phyloP scores from a whole-genome alignment of 2,329 filamentous ascomycete genomes.

The Berkeleyomyces rouxiae region DNA sequence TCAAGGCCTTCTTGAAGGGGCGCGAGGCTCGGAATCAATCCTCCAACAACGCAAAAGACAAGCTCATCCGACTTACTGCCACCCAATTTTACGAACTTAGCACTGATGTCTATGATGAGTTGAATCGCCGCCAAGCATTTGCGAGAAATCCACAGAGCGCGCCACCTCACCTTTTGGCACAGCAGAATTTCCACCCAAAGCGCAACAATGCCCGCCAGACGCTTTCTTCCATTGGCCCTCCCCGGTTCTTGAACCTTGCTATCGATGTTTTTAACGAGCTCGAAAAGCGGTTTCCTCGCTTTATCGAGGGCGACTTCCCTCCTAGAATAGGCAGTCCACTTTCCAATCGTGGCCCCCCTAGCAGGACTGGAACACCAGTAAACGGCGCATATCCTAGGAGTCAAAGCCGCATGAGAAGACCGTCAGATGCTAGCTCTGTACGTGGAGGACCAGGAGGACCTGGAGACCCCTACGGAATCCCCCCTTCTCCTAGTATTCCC shows the following conservation, averaged over 20 bases:
- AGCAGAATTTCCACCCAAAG: slow-evolving; percentile 84
- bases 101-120: slow-evolving; percentile 92
- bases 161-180: slow-evolving; percentile 68
- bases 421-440: slow-evolving; percentile 47
- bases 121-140: slow-evolving; percentile 66
- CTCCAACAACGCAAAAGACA: slow-evolving; percentile 83
- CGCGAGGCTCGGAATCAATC: slow-evolving; percentile 54
- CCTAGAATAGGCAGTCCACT: slow-evolving; percentile 53
- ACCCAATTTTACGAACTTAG: slow-evolving; percentile 96
- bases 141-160: slow-evolving; percentile 37
- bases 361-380: slow-evolving; percentile 44
- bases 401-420: slow-evolving; percentile 36
- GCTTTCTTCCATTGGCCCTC: slow-evolving; percentile 71
- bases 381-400: slow-evolving; percentile 39
- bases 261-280: slow-evolving; percentile 94
- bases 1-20: slow-evolving; percentile 61
- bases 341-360: slow-evolving; percentile 39
- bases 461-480: slow-evolving; percentile 32
- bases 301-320: slow-evolving; percentile 51
- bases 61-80: slow-evolving; percentile 72
- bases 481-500: slow-evolving; percentile 38
- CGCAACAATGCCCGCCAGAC: slow-evolving; percentile 95
- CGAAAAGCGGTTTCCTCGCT: slow-evolving; percentile 74
- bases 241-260: slow-evolving; percentile 77
- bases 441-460: slow-evolving; percentile 22